Percentiles rank a stretch among this genome's conserved stretches.
Conservation (phyloP, 352 stramenopile species). For the Elongisporangium anandrum region DNA sequence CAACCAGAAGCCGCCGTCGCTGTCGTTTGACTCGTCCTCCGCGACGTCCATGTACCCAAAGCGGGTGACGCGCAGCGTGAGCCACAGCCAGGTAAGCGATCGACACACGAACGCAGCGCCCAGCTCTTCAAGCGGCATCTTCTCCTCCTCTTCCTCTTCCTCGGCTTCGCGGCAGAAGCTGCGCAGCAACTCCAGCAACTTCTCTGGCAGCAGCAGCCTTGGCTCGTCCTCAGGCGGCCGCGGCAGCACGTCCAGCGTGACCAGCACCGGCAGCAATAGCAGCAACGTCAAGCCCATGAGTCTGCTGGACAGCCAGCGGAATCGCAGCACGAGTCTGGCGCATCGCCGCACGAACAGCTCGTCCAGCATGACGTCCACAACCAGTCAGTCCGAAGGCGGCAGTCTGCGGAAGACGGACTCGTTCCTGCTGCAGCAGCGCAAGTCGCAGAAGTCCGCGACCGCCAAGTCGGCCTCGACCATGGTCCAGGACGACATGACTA, state of each 20-base stretch:
- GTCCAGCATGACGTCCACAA: constrained; percentile 2
- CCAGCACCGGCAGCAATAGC: constrained; percentile 3
- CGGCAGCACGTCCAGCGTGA: constrained; percentile 2
- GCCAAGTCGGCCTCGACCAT: constrained; percentile 18
- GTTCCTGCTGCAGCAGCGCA: constrained; percentile 34
- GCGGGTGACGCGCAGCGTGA: constrained; percentile 7
- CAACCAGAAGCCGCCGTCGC: not conserved
- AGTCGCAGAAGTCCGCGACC: constrained; percentile 10
- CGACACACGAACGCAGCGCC: constrained; percentile 12
- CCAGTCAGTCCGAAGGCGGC: not conserved
- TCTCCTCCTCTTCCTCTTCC: constrained; percentile 4
- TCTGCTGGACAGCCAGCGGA: constrained; percentile 3
- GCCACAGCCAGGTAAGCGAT: constrained; percentile 15
- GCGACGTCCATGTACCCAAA: not conserved
- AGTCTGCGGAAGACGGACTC: constrained; percentile 2
- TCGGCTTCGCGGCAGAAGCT: not conserved
- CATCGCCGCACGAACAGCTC: constrained; percentile 6
- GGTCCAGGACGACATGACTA: constrained; percentile 43
- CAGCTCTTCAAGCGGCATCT: constrained; percentile 14
- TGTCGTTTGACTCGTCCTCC: not conserved
- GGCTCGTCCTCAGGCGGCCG: constrained; percentile 1
- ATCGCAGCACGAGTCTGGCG: not conserved
- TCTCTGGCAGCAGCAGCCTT: not conserved
- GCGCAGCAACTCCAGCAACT: not conserved
- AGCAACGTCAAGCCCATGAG: constrained; percentile 4